Evolutionary conservation across 2,329 filamentous ascomycete genomes (phyloP).

Genomic region (Fusarium sacchari): DNA sequence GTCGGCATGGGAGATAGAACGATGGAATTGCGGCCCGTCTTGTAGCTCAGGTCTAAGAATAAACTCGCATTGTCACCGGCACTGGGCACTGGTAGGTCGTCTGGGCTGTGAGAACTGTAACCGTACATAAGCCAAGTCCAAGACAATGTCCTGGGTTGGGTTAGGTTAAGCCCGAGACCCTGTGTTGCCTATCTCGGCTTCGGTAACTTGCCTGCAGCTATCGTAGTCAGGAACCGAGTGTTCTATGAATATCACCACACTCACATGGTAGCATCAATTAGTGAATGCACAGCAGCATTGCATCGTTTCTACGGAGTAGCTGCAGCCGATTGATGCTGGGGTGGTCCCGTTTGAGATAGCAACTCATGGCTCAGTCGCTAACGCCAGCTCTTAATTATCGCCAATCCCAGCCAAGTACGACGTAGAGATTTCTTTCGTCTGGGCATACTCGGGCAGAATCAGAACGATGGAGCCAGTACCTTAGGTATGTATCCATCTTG

Average conservation of each 20-base stretch:
- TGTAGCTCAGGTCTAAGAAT: constrained; percentile 24
- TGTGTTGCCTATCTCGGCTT: constrained; percentile 9
- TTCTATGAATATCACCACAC: neutral
- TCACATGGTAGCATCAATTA: constrained; percentile 14
- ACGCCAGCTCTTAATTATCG: constrained; percentile 1
- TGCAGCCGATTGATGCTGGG: neutral
- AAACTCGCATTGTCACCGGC: constrained; percentile 16
- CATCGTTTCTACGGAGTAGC: neutral
- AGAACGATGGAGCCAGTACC: neutral
- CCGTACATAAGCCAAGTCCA: constrained; percentile 1
- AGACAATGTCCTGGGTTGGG: constrained; percentile 6
- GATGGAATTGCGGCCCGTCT: constrained; percentile 31
- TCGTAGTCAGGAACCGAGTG: constrained; percentile 32
- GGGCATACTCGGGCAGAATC: neutral
- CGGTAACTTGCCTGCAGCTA: constrained; percentile 16
- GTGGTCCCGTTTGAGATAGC: neutral
- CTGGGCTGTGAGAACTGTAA: neutral
- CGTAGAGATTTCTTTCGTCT: neutral
- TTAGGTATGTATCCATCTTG: neutral
- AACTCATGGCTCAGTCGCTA: constrained; percentile 1
- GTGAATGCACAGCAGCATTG: constrained; percentile 18
- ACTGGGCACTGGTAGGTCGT: neutral
- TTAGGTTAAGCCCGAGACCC: neutral
- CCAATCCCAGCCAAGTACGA: neutral
- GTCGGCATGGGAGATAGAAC: neutral